Evolutionary conservation across 495 filamentous ascomycete species (phyloP).

Genomic region (Daldinia grandis): DNA sequence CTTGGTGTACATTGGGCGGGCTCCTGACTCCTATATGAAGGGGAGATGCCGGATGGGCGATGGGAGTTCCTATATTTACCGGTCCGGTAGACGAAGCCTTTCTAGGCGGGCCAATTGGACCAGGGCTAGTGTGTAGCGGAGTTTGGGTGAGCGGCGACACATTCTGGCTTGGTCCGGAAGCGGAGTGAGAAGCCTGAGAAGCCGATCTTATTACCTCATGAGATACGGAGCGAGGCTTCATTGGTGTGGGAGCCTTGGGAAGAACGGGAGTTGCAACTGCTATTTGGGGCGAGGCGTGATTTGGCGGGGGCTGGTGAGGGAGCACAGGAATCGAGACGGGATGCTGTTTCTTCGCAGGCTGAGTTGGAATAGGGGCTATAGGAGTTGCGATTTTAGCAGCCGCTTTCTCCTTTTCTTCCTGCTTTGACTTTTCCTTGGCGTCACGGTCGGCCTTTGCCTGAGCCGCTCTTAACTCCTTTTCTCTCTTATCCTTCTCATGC

Average conservation of each 20-base stretch:
- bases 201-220: slow-evolving; percentile 81
- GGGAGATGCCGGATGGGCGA: slow-evolving; percentile 49
- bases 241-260: slow-evolving; percentile 83
- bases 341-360: slow-evolving; percentile 59
- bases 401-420: slow-evolving; percentile 61
- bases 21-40: slow-evolving; percentile 51
- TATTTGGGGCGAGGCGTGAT: slow-evolving; percentile 78
- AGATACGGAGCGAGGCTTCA: slow-evolving; percentile 76
- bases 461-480: slow-evolving; percentile 56
- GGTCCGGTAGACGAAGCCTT: slow-evolving; percentile 50
- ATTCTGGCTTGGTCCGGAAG: slow-evolving; percentile 66
- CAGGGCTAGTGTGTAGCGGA: slow-evolving; percentile 65
- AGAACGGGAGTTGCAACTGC: slow-evolving; percentile 79
- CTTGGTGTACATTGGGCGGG: slow-evolving; percentile 57
- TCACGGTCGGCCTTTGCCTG: slow-evolving; percentile 58
- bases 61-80: slow-evolving; percentile 20
- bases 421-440: slow-evolving; percentile 61
- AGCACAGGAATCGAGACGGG: slow-evolving; percentile 63
- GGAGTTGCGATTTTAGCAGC: slow-evolving; percentile 51
- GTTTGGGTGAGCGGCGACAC: slow-evolving; percentile 69
- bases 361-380: slow-evolving; percentile 51
- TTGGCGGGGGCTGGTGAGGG: slow-evolving; percentile 51
- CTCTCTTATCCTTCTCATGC: slow-evolving; percentile 65
- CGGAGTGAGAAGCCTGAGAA: slow-evolving; percentile 66
- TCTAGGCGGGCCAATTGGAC: slow-evolving; percentile 58